Percentiles rank a stretch among this genome's conserved stretches.
Conservation (phyloP, 371 early-diverging fungal species). For the Apophysomyces ossiformis region DNA sequence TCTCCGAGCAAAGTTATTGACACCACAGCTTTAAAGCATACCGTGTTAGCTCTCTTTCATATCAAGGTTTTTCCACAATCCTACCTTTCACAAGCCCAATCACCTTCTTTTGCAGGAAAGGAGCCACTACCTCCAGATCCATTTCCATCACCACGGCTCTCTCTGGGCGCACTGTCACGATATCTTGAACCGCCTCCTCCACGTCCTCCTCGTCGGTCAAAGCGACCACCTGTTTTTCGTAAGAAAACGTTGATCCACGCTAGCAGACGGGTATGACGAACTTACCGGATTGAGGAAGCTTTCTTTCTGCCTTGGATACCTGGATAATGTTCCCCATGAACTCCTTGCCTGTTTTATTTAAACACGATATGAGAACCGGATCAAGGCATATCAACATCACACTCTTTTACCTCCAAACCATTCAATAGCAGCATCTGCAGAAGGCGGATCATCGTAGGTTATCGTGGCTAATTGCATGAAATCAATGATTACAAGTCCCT, state of each 20-base stretch:
- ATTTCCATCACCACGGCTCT: constrained; percentile 23
- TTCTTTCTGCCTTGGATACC: constrained; percentile 69
- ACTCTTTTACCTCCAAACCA: constrained; percentile 67
- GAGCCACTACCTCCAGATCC: constrained; percentile 13
- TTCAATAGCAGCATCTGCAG: constrained; percentile 72
- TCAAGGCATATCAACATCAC: too few species aligned
- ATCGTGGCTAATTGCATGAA: constrained; percentile 55
- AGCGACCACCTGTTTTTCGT: constrained; percentile 37
- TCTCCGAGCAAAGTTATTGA: constrained; percentile 41
- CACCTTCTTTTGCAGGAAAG: constrained; percentile 31
- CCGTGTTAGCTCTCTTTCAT: constrained; percentile 18
- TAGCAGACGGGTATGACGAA: too few species aligned
- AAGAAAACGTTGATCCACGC: too few species aligned
- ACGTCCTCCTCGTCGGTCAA: constrained; percentile 46
- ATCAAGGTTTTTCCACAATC: constrained; percentile 25
- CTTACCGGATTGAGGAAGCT: constrained; percentile 37
- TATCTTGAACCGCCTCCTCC: constrained; percentile 36
- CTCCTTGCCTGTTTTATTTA: constrained; percentile 32
- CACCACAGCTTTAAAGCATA: constrained; percentile 26
- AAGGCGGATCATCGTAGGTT: constrained; percentile 74
- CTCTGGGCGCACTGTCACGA: constrained; percentile 25
- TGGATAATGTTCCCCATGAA: constrained; percentile 60
- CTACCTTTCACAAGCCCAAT: constrained; percentile 39
- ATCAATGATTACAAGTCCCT: not conserved
- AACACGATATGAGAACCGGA: not conserved